phyloP scores from a whole-genome alignment of 1,139 yeast genomes.

The Geotrichum bryndzae region DNA sequence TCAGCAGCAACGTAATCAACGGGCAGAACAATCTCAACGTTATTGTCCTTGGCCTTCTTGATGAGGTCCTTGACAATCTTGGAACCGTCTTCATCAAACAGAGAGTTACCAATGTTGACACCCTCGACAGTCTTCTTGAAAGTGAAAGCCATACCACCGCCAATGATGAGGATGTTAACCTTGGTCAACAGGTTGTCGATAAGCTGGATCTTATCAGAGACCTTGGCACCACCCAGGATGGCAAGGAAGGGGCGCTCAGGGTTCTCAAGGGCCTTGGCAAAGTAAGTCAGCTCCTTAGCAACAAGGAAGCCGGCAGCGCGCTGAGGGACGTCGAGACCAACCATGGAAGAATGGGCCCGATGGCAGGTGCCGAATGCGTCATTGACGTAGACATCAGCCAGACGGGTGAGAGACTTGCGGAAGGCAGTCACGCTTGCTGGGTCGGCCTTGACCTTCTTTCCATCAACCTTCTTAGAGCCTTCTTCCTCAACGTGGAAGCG shows the following conservation, averaged over 20 bases:
- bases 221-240: slow-evolving; percentile 97
- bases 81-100: slow-evolving; percentile 88
- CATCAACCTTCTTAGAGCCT: slow-evolving; percentile 85
- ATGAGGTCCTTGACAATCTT: slow-evolving; percentile 83
- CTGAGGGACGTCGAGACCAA: slow-evolving; percentile 86
- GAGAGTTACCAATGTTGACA: slow-evolving; percentile 79
- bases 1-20: slow-evolving; percentile 93
- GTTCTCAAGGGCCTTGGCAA: slow-evolving; percentile 94
- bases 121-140: slow-evolving; percentile 86
- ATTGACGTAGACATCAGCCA: slow-evolving; percentile 93
- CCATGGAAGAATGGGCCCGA: slow-evolving; percentile 99
- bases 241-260: slow-evolving; percentile 97
- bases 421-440: slow-evolving; percentile 73
- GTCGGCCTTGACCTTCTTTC: slow-evolving; percentile 85
- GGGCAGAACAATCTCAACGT: slow-evolving; percentile 86
- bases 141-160: slow-evolving; percentile 99
- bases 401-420: slow-evolving; percentile 77
- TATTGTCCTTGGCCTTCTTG: slow-evolving; percentile 91
- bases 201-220: slow-evolving; percentile 93
- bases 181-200: slow-evolving; percentile 94
- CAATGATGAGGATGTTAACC: slow-evolving; percentile 85
- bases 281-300: slow-evolving; percentile 92
- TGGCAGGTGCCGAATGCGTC: slow-evolving; percentile 99
- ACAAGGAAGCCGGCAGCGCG: slow-evolving; percentile 96
- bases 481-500: slow-evolving; percentile 97